These are phyloP conservation scores for Sporobolomyces pararoseus DNA, from an alignment of 768 basidiomycete species.

Conservation along the genomic window DNA sequence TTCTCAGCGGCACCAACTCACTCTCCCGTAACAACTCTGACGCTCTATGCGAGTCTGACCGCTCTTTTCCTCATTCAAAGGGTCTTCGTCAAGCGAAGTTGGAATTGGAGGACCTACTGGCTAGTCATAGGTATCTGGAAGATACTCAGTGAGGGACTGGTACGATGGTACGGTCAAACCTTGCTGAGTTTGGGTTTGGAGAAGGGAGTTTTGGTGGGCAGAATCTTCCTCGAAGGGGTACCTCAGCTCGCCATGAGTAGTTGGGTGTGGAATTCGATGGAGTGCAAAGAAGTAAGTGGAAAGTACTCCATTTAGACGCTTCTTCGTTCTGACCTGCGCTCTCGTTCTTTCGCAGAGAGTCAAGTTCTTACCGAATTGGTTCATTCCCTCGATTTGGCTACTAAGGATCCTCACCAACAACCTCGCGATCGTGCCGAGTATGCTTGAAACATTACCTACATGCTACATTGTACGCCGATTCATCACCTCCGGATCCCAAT, in stretches of 20 bases:
- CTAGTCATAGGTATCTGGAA: neutral
- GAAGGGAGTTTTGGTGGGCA: constrained; percentile 1
- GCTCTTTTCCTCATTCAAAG: constrained; percentile 5
- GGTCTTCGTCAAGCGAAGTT: neutral
- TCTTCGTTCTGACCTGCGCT: neutral
- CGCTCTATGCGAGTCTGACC: constrained; percentile 2
- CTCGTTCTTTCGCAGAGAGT: constrained; percentile 4
- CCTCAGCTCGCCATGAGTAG: neutral
- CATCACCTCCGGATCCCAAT: neutral
- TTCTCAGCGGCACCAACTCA: constrained; percentile 9
- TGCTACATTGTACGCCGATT: constrained; percentile 24
- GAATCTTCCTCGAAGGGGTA: constrained; percentile 5
- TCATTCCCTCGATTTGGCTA: neutral
- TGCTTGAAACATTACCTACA: too few relatives aligned
- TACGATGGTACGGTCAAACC: neutral
- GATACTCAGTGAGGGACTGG: neutral
- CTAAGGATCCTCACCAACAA: neutral
- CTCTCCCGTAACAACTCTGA: neutral
- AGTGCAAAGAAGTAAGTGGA: constrained; percentile 17
- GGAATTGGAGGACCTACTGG: constrained; percentile 14
- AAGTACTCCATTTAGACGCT: neutral
- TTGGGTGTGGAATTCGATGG: neutral
- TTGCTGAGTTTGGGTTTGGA: neutral
- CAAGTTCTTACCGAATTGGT: neutral
- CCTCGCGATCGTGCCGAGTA: too few relatives aligned